Percentiles rank a stretch among this genome's conserved stretches.
Evolutionary conservation across 306 rosid species (phyloP).

Genomic region (Cicer arietinum): DNA sequence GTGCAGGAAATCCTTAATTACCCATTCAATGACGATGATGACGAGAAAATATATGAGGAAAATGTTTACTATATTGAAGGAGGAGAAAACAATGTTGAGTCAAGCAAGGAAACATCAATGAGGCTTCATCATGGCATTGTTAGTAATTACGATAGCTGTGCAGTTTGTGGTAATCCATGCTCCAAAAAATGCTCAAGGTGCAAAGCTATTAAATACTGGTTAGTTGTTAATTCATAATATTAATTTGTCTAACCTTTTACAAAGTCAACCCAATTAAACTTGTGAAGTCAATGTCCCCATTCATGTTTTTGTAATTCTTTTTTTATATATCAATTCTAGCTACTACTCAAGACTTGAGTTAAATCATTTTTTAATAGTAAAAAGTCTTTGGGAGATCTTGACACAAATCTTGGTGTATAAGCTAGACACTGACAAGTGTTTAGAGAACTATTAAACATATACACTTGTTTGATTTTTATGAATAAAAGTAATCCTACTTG

Average conservation of each 20-base stretch:
- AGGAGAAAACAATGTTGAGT: constrained; percentile 11
- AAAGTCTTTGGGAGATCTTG: not conserved
- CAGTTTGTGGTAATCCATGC: constrained; percentile 45
- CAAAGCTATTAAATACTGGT: constrained; percentile 46
- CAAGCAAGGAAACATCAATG: constrained; percentile 13
- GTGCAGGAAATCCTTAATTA: constrained; percentile 29
- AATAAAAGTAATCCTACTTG: not conserved
- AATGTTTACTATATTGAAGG: constrained; percentile 23
- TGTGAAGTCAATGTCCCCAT: constrained; percentile 12
- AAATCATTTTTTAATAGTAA: not conserved
- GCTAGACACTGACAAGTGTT: constrained; percentile 21
- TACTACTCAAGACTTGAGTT: not conserved
- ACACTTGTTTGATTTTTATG: not conserved
- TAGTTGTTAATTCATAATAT: not conserved
- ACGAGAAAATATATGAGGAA: constrained; percentile 6
- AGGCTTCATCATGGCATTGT: not conserved
- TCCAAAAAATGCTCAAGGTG: constrained; percentile 48
- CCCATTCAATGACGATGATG: constrained; percentile 19
- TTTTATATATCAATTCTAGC: not conserved
- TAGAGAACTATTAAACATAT: not conserved
- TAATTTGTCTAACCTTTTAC: not conserved
- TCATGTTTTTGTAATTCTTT: not conserved
- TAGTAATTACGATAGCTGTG: constrained; percentile 2
- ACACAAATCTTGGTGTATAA: not conserved
- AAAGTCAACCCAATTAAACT: constrained; percentile 26